Conservation (phyloP, 139 green algal genomes). For the Pseudopediastrum boryanum region DNA sequence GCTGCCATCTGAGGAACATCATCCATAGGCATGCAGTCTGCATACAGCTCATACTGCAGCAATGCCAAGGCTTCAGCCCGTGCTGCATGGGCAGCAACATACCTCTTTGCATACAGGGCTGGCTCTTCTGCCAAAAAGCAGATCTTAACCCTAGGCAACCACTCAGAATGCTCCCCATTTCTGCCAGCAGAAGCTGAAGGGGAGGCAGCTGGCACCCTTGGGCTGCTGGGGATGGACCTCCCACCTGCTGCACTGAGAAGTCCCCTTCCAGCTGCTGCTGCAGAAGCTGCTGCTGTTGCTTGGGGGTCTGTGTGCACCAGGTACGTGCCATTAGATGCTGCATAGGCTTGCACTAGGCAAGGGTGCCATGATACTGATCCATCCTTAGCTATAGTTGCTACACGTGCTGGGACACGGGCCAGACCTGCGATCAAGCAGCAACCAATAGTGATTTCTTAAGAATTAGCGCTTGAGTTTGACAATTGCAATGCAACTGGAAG, state of each 20-base stretch:
- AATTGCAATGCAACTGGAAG: too few species aligned
- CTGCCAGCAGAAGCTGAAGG: background rate
- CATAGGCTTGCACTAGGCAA: too few species aligned
- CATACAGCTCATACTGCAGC: conserved; percentile 73
- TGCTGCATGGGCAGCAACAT: conserved; percentile 51
- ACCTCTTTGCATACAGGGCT: conserved; percentile 59
- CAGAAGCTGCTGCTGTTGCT: background rate
- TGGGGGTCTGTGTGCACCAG: background rate
- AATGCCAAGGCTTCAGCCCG: conserved; percentile 50
- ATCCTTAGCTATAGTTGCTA: too few species aligned
- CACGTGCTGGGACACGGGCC: too few species aligned
- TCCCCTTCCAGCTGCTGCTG: background rate
- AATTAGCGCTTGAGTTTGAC: too few species aligned
- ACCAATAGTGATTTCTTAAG: too few species aligned
- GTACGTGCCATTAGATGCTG: too few species aligned
- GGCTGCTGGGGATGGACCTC: background rate
- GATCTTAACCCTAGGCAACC: conserved; percentile 67
- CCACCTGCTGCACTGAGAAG: background rate
- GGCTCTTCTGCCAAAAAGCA: conserved; percentile 83
- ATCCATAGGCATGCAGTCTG: conserved; percentile 87
- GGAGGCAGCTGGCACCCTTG: background rate
- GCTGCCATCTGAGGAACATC: conserved; percentile 70
- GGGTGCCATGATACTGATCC: too few species aligned
- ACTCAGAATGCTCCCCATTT: conserved; percentile 15
- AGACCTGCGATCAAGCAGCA: too few species aligned